Conservation (phyloP, 345 rosid genomes). For the Isatis tinctoria region DNA sequence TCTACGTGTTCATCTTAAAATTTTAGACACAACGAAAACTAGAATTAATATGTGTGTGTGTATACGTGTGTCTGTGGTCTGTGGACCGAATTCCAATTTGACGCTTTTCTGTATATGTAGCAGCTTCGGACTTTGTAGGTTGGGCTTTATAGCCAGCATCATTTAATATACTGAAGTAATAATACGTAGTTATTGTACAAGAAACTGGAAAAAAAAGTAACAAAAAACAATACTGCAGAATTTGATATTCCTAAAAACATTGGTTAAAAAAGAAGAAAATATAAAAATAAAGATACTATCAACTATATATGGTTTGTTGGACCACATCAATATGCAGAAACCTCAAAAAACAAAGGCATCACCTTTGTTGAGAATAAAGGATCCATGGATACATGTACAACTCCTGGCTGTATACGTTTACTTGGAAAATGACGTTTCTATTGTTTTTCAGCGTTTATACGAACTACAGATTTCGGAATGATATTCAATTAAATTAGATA, state of each 20-base stretch:
- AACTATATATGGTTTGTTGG: constrained; percentile 20
- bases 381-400: constrained; percentile 16
- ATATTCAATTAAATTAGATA: background rate
- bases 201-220: background rate
- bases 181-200: background rate
- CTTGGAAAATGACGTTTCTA: constrained; percentile 19
- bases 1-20: background rate
- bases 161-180: background rate
- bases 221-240: background rate
- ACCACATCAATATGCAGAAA: constrained; percentile 31
- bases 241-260: background rate
- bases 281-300: background rate
- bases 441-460: background rate
- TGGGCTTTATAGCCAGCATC: no score
- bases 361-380: constrained; percentile 29
- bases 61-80: no score
- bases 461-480: background rate
- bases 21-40: background rate
- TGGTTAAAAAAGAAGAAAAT: background rate
- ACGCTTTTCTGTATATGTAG: no score
- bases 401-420: constrained; percentile 15
- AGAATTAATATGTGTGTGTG: background rate
- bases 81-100: no score
- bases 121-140: no score
- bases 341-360: constrained; percentile 23